Evolutionary conservation across 768 basidiomycete species (phyloP), one percentile per base, ranked within the genome.

Genomic region (Aureoboletus auriporus): DNA sequence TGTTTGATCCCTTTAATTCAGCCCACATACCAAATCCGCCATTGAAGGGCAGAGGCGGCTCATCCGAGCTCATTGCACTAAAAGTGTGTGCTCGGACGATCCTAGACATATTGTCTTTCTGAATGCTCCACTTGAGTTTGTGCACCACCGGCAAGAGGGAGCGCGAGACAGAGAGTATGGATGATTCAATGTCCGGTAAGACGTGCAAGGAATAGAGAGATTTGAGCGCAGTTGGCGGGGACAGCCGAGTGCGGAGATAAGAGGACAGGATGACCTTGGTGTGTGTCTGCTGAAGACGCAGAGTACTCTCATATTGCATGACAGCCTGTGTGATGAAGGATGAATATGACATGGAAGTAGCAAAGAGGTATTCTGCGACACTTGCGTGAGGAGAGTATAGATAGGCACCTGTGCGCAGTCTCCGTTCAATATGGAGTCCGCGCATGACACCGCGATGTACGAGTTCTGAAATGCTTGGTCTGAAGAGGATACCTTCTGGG

Each of bases 371-470:
- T 26, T 30, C 23, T 27, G 47, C 17, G 39, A 28, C 20, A 58
- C 64, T 59, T 65, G 84, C 87, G 44, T 72, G 72, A 8, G 73
- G 69, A 33, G 83, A 82, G 57, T 82, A 79, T 43, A 87, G 73
- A 59, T 89, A 89, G 31, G 65, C 60, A 20, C 87, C 86, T 52
- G 72, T 71, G 56, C 84, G 77, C 80, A 82, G 86, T 49, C 78
- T 70, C 52, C 83, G 66, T 60, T 84, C 84, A 37, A 89, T 75
- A 11, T 76, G 77, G 38, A 86, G 65, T 2, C 86, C 86, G 16
- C 79, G 79, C 50, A 89, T 78, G 47, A 89, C 83, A 26, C 82
- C 79, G 35, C 87, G 72, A 34, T 84, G 82, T 6, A 85, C 78
- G 27, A 89, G 72, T 41, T 89, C 85, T 12, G 72, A 71, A 4